Evolutionary conservation across 495 filamentous ascomycete genomes (phyloP), one percentile per base, ranked within the genome.

Genomic region (Xylaria nigripes): DNA sequence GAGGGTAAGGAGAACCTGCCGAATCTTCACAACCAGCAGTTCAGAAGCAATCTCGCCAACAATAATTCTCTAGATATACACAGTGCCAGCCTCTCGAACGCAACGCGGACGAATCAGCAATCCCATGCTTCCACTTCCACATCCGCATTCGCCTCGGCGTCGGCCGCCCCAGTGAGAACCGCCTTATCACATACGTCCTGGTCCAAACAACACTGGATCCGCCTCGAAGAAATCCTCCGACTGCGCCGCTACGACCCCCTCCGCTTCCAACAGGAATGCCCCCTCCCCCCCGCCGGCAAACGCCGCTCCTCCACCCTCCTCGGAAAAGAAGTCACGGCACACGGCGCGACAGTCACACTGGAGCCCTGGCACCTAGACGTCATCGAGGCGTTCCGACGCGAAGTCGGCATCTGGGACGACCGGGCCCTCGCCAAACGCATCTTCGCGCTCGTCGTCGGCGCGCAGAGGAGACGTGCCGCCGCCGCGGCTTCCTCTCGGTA

Each of bases 361-460:
- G 69, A 78, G 55, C 62, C 61, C 48, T 80, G 78, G 77, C 78
- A 81, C 54, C 59, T 80, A 30, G 77, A 80, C 36, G 65, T 75
- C 40, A 69, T 79, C 18, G 71, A 76, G 46, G 74, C 72, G 21
- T 77, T 77, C 54, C 50, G 61, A 16, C 60, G 45, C 12, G 63
- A 69, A 46, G 69, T 77, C 6, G 68, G 66, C 8, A 58, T 58
- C 10, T 80, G 78, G 77, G 68, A 72, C 24, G 76, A 70, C 50
- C 57, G 50, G 27, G 64, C 55, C 18, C 63, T 81, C 12, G 76
- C 71, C 1, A 76, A 71, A 66, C 40, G 76, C 42, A 53, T 81
- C 19, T 81, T 80, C 61, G 72, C 74, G 16, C 56, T 79, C n/a
- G 25, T 80, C 15, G 63, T 75, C 0, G 74, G 72, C 3, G 73